phyloP scores from a whole-genome alignment of 768 basidiomycete genomes.

The Russula vinacea region DNA sequence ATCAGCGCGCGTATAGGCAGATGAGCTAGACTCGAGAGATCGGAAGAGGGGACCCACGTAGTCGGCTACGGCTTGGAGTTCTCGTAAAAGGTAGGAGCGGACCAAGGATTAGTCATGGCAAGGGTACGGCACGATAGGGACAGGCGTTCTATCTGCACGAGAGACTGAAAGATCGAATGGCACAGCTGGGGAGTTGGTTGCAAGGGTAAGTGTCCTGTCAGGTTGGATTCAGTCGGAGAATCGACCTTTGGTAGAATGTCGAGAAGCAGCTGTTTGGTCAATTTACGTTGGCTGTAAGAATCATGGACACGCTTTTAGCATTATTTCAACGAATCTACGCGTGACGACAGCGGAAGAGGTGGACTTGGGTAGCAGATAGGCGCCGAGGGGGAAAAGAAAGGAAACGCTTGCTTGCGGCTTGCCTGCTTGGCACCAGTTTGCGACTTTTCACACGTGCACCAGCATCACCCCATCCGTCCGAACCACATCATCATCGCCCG shows the following conservation, averaged over 20 bases:
- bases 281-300: constrained; percentile 11
- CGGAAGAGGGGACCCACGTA: constrained; percentile 3
- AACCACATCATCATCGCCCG: constrained; percentile 28
- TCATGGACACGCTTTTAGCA: neutral
- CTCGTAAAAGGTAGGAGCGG: constrained; percentile 3
- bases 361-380: neutral
- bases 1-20: neutral
- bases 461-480: constrained; percentile 25
- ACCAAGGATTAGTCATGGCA: constrained; percentile 10
- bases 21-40: neutral
- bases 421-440: neutral
- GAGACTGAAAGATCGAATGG: neutral
- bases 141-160: neutral
- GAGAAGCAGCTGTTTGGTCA: constrained; percentile 2
- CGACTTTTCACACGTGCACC: constrained; percentile 26
- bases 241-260: neutral
- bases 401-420: neutral
- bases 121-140: neutral
- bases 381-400: constrained; percentile 6
- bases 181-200: neutral
- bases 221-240: constrained; percentile 25
- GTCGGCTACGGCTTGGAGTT: constrained; percentile 11
- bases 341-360: neutral
- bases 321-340: neutral
- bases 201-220: neutral